Evolutionary conservation across 116 monocot genomes (phyloP).

Genomic region (Cymodocea nodosa): DNA sequence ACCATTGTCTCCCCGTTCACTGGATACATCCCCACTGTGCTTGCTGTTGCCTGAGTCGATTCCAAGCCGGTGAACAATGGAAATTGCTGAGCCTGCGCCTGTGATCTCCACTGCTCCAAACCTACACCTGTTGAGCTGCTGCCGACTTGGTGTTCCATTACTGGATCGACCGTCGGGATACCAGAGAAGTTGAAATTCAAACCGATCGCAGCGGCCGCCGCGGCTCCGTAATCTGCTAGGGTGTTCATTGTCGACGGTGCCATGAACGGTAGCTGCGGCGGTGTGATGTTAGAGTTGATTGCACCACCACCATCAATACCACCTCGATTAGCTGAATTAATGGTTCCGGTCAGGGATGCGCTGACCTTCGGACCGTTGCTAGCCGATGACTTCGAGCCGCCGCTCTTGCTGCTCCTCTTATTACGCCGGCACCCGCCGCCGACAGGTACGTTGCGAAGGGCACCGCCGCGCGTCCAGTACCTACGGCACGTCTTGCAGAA

Average conservation of each 20-base stretch:
- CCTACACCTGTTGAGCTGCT: conserved; percentile 5
- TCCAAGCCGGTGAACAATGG: conserved; percentile 36
- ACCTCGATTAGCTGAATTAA: neutral
- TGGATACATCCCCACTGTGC: conserved; percentile 21
- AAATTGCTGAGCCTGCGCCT: conserved; percentile 39
- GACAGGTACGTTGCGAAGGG: conserved; percentile 62
- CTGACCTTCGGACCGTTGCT: conserved; percentile 4
- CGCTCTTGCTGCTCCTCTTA: conserved; percentile 32
- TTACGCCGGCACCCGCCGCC: conserved; percentile 82
- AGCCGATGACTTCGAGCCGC: conserved; percentile 18
- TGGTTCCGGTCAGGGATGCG: conserved; percentile 10
- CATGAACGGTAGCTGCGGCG: conserved; percentile 31
- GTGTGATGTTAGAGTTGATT: conserved; percentile 4
- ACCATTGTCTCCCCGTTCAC: conserved; percentile 18
- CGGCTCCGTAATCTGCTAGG: conserved; percentile 20
- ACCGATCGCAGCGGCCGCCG: conserved; percentile 18
- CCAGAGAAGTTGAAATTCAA: conserved; percentile 35
- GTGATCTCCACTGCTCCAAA: conserved; percentile 43
- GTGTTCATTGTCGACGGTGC: conserved; percentile 19
- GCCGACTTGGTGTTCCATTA: conserved; percentile 19
- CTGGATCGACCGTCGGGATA: conserved; percentile 24
- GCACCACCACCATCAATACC: neutral
- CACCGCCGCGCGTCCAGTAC: conserved; percentile 71
- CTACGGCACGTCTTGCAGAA: conserved; percentile 74
- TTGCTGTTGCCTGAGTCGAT: neutral